Evolutionary conservation across 345 rosid genomes (phyloP), one percentile per base, ranked within the genome.

Genomic region (Eucalyptus pumila): DNA sequence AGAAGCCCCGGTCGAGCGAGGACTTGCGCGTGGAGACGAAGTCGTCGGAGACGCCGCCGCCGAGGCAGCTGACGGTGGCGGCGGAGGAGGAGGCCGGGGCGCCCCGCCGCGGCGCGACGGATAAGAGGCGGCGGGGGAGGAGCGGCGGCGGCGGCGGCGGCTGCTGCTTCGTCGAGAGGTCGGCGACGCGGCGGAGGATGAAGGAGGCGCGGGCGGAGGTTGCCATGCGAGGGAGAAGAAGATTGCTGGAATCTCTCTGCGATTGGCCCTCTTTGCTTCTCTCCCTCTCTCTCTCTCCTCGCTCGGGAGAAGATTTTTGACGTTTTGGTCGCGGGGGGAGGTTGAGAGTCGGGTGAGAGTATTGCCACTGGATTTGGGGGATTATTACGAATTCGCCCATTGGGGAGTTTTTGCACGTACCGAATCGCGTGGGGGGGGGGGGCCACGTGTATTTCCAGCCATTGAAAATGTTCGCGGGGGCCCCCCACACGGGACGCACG

Each of bases 11-110:
- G 89, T 96, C 98, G 37, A 96, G 87, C 87, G 93, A 91, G 17
- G 97, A 94, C 89, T 94, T 94, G 12, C 98, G 94, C 17, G 98
- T 96, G n/a, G 98, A 97, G 85, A 92, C 95, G 32, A 93, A 93
- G 45, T 96, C 97, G 89, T 96, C 97, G 87, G 94, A 96, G 67
- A 96, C 94, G 44, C 95, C 96, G 83, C 95, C 94, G 91, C 94
- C 93, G 89, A 95, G 91, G 92, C 96, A 96, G 90, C 94, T 91
- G 45, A 94, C 93, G 34, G 90, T 91, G 87, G 89, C 50, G 44
- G 89, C 90, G 6, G 92, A 40, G 52, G 94, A 58, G 62, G 62
- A 56, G 30, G 62, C 26, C 62, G 89, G 88, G 86, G 87, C 4
- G 49, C 90, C 54, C 32, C 91, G 91, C 17, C 27, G 90, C 87